Conservation (phyloP, 2,329 filamentous ascomycete species). For the Meredithiella fracta region DNA sequence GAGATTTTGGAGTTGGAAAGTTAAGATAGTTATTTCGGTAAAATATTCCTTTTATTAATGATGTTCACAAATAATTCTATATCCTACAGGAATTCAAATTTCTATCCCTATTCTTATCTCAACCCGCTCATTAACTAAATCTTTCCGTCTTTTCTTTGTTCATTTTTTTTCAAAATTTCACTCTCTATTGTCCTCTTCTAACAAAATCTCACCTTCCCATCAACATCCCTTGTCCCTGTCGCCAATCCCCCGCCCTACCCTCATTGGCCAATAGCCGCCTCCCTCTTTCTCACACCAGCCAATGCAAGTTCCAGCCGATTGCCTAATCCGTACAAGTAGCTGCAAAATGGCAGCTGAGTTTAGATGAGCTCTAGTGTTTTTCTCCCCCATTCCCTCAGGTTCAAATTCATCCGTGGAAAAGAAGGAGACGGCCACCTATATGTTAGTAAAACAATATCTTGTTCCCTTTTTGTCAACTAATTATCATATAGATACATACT, state of each 20-base stretch:
- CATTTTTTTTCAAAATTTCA: neutral
- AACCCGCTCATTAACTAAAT: neutral
- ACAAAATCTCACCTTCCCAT: neutral
- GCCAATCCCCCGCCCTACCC: neutral
- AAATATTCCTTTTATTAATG: too few relatives aligned
- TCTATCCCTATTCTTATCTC: too few relatives aligned
- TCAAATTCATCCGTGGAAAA: too few relatives aligned
- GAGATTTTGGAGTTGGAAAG: too few relatives aligned
- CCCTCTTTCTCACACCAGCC: neutral
- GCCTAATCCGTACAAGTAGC: conserved; percentile 3
- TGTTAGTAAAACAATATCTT: too few relatives aligned
- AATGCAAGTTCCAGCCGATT: conserved; percentile 12
- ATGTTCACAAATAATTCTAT: too few relatives aligned
- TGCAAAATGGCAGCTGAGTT: neutral
- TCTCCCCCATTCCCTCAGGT: too few relatives aligned
- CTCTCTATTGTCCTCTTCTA: neutral
- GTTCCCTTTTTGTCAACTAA: too few relatives aligned
- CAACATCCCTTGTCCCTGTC: neutral
- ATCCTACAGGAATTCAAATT: too few relatives aligned
- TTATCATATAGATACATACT: too few relatives aligned
- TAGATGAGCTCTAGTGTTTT: neutral
- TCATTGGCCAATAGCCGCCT: neutral
- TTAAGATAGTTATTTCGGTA: too few relatives aligned
- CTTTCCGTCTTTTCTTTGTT: neutral
- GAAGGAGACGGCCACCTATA: too few relatives aligned